These are phyloP conservation scores for Bipolaris zeicola DNA, from an alignment of 2,329 filamentous ascomycete species.

Conservation along the genomic window DNA sequence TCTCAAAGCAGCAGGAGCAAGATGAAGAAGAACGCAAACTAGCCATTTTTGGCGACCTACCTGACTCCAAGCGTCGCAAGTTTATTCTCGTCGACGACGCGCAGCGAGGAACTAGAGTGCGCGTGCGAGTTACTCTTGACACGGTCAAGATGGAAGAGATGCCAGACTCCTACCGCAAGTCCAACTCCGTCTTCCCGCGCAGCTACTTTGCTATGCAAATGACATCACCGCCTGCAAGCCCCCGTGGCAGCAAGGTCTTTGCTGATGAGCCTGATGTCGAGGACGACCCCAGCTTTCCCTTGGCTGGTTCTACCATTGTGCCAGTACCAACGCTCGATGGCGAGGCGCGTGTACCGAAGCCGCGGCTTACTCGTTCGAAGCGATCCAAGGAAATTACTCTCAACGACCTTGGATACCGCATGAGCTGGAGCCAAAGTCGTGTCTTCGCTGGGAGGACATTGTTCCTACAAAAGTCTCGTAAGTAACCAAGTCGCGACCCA, in stretches of 20 bases:
- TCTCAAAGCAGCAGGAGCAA: conserved; percentile 56
- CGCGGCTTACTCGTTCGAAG: conserved; percentile 70
- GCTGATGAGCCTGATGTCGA: conserved; percentile 59
- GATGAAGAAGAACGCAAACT: conserved; percentile 65
- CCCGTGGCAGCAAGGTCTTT: conserved; percentile 76
- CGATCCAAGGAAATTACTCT: conserved; percentile 84
- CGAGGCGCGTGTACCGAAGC: conserved; percentile 76
- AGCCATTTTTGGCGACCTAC: conserved; percentile 83
- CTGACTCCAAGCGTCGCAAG: conserved; percentile 89
- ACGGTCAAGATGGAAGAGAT: conserved; percentile 94
- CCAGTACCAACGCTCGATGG: conserved; percentile 64
- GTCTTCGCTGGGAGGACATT: conserved; percentile 85
- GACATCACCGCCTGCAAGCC: conserved; percentile 80
- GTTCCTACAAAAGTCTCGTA: conserved; percentile 89
- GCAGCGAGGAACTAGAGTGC: conserved; percentile 73
- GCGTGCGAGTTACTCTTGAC: conserved; percentile 91
- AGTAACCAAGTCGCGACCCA: conserved; percentile 54
- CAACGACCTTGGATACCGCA: conserved; percentile 91
- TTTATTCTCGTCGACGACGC: conserved; percentile 95
- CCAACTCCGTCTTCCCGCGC: conserved; percentile 85
- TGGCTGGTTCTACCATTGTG: conserved; percentile 55
- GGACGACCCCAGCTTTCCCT: conserved; percentile 53
- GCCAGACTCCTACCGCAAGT: conserved; percentile 90
- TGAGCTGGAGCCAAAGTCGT: conserved; percentile 95
- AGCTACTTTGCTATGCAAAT: conserved; percentile 94